Base-by-base conservation (phyloP, 148 eudicot species). In the Cornus suecica region DNA sequence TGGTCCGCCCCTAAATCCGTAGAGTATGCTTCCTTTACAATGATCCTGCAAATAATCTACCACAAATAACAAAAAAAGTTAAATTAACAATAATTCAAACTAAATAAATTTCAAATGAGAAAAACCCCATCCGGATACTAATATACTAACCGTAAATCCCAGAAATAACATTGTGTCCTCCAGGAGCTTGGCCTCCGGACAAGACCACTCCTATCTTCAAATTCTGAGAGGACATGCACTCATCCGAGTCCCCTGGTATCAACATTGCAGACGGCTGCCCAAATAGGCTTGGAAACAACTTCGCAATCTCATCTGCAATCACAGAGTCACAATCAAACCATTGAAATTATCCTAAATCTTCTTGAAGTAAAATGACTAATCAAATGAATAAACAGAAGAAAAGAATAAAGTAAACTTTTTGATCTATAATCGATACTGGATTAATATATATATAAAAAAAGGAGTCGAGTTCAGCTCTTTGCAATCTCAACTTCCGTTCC, bases 151-250 rank as follows among this genome's bases (percentile, higher is more conserved):
- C 99, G 66, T 88, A 95, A 63, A 95, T 91, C 42, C 99, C 99
- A 72, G 97, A 93, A 65, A 95, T 95, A 66, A 95, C 99, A 77
- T 95, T 95, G 88, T 95, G 99, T 26, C 99, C 99, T 77, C 99
- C 99, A 28, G 99, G 99, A 48, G 99, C 99, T 88, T 92, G 99
- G 66, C 99, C 97, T 70, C 99, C 97, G 0, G 99, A 95, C 79
- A 95, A 77, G 24, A 95, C 99, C 65, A 92, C 94, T 68, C 99
- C 99, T 20, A 95, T 89, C 81, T 92, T 95, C 87, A 95, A 82
- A 74, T 78, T 87, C 80, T 83, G 86, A 37, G 78, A 80, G 5
- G 88, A 78, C 2, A 76, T 68, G 22, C 79, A 78, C 30, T 85
- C 89, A 31, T 70, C 80, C 0, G 88, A 78, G 1, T 88, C 91